phyloP scores from a whole-genome alignment of 306 rosid genomes.

The Cicer cuneatum region DNA sequence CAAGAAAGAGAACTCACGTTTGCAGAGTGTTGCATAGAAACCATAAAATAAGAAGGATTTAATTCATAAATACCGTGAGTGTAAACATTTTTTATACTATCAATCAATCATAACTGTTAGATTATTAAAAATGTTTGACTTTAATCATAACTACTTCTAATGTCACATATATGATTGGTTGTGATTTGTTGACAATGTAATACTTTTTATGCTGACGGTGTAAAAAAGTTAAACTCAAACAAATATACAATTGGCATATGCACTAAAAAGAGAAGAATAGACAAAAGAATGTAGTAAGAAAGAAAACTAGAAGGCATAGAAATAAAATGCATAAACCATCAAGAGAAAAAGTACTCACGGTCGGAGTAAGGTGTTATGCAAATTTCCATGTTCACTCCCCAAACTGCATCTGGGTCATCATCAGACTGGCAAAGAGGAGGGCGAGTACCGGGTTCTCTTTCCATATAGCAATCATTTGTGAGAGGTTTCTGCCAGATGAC shows the following conservation, averaged over 20 bases:
- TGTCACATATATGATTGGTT: too few species aligned
- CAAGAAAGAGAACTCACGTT: too few species aligned
- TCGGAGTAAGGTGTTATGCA: constrained; percentile 53
- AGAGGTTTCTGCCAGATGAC: constrained; percentile 55
- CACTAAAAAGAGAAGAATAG: background rate
- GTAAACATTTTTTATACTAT: too few species aligned
- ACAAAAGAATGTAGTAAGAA: constrained; percentile 3
- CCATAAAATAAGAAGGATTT: too few species aligned
- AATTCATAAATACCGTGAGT: too few species aligned
- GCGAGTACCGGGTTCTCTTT: constrained; percentile 49
- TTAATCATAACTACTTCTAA: too few species aligned
- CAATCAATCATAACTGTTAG: too few species aligned
- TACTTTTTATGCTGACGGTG: too few species aligned
- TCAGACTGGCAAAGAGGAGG: constrained; percentile 56
- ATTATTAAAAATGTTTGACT: too few species aligned
- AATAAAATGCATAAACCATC: constrained; percentile 16
- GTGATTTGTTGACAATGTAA: too few species aligned
- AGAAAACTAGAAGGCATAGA: constrained; percentile 3
- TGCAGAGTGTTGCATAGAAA: too few species aligned
- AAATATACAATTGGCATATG: background rate
- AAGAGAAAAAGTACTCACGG: constrained; percentile 43
- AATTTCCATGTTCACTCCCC: constrained; percentile 55
- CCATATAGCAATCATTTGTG: constrained; percentile 53
- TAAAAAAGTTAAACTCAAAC: too few species aligned
- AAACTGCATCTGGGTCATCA: constrained; percentile 49